These are phyloP conservation scores for Cryptococcus sp. DNA, from an alignment of 1,284 basidiomycete species.

Conservation along the genomic window DNA sequence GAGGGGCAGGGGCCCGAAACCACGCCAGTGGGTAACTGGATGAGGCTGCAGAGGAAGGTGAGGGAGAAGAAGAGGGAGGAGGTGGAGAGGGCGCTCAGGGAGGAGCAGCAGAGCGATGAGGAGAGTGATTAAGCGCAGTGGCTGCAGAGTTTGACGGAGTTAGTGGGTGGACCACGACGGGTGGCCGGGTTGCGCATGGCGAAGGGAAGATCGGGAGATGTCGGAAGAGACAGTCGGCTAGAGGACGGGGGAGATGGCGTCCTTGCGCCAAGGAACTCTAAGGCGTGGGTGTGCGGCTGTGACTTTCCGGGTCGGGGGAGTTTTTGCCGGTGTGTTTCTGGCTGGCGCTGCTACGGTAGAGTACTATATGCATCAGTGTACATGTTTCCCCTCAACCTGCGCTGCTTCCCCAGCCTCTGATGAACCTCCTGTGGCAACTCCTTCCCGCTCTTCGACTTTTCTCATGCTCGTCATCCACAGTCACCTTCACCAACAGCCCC, in stretches of 20 bases:
- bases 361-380: too few relatives aligned
- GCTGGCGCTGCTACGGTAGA: too few relatives aligned
- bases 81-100: constrained; percentile 56
- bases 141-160: too few relatives aligned
- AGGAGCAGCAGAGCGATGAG: constrained; percentile 24
- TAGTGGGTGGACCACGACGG: neutral
- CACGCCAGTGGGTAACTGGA: constrained; percentile 73
- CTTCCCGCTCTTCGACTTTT: neutral
- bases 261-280: too few relatives aligned
- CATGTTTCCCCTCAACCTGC: too few relatives aligned
- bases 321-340: too few relatives aligned
- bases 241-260: too few relatives aligned
- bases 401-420: too few relatives aligned
- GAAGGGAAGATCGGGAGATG: neutral
- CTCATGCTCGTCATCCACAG: neutral
- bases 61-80: constrained; percentile 66
- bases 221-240: too few relatives aligned
- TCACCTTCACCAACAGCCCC: neutral
- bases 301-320: too few relatives aligned
- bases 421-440: neutral
- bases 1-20: constrained; percentile 60
- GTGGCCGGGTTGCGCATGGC: neutral
- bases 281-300: too few relatives aligned
- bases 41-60: constrained; percentile 73
- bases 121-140: constrained; percentile 14